Conservation (phyloP, 129 eudicot species). For the Flaveria robusta region DNA sequence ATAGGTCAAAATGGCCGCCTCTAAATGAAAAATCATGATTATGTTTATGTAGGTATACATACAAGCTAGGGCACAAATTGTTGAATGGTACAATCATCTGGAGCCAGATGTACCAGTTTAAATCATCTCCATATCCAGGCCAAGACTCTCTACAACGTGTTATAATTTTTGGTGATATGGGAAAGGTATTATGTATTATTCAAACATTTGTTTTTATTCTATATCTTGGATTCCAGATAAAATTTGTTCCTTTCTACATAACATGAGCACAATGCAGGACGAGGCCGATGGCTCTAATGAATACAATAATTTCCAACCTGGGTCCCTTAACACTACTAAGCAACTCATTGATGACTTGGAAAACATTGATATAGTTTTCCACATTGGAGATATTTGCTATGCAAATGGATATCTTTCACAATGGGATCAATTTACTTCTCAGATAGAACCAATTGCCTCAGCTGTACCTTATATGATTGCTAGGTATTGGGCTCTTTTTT, state of each 20-base stretch:
- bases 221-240: conserved; percentile 2
- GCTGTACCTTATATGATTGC: conserved; percentile 73
- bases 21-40: background rate
- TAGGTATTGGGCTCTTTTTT: conserved; percentile 38
- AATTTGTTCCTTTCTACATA: background rate
- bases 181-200: conserved; percentile 47
- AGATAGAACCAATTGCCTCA: conserved; percentile 71
- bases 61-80: conserved; percentile 69
- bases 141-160: conserved; percentile 74
- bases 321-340: conserved; percentile 70
- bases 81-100: conserved; percentile 50
- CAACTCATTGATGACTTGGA: conserved; percentile 55
- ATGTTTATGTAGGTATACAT: conserved; percentile 61
- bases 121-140: conserved; percentile 69
- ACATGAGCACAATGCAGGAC: conserved; percentile 44
- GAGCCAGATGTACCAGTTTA: conserved; percentile 52
- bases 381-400: conserved; percentile 78
- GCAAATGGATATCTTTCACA: conserved; percentile 79
- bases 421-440: conserved; percentile 87
- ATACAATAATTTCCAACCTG: conserved; percentile 63
- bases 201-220: background rate
- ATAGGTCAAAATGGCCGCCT: background rate
- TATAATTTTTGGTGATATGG: conserved; percentile 75
- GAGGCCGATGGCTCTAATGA: conserved; percentile 77
- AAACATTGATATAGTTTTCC: conserved; percentile 67